Evolutionary conservation across 305 asterid species (phyloP).

Genomic region (Fraxinus paxiana): DNA sequence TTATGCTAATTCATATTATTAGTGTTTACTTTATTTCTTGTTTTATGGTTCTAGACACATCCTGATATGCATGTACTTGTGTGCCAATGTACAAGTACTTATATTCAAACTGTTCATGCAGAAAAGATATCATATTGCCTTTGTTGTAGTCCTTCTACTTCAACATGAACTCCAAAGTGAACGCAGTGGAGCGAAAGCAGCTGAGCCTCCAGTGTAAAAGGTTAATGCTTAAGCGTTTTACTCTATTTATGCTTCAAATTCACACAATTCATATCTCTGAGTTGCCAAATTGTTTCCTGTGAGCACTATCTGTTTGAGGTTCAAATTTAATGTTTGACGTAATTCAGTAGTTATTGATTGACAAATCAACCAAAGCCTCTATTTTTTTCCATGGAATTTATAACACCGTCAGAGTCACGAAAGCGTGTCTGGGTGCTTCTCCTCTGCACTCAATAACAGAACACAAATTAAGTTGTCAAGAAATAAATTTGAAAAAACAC

Average conservation of each 20-base stretch:
- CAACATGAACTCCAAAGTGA: not conserved
- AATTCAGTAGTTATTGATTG: not conserved
- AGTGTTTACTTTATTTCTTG: not conserved
- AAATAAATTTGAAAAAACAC: not conserved
- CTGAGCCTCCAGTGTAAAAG: not conserved
- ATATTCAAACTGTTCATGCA: not conserved
- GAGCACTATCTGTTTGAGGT: not conserved
- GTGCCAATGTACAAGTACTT: not conserved
- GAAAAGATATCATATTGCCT: no score
- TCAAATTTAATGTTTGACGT: not conserved
- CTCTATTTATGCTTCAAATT: no score
- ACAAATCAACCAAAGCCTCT: not conserved
- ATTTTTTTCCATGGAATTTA: not conserved
- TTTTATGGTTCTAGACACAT: not conserved
- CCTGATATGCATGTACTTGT: not conserved
- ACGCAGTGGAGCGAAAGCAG: not conserved
- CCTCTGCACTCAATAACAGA: not conserved
- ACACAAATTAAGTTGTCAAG: not conserved
- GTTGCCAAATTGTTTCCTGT: not conserved
- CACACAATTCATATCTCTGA: not conserved
- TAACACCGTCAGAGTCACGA: not conserved
- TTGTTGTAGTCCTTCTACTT: not conserved
- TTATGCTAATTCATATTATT: not conserved
- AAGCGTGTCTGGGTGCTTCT: not conserved
- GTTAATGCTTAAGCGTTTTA: not conserved